These are phyloP conservation scores for Meyerozyma athensensis DNA, from an alignment of 1,139 yeast genomes.

Conservation along the genomic window DNA sequence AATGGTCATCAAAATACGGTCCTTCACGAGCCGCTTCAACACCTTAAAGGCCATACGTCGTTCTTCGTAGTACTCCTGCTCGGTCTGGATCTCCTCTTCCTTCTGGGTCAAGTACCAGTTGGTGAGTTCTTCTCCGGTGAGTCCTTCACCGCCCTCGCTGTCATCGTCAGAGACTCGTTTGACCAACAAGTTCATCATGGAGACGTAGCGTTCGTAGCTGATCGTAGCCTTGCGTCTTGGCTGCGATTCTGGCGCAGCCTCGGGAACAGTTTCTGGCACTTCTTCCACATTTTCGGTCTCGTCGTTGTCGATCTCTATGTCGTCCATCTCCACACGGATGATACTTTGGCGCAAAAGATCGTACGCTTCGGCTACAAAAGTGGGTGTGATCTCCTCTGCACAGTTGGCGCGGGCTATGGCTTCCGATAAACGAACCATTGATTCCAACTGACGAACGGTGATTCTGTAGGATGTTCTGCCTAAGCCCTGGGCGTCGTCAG, in stretches of 20 bases:
- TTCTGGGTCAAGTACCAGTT: constrained; percentile 78
- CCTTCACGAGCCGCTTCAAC: constrained; percentile 77
- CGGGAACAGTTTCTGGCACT: constrained; percentile 8
- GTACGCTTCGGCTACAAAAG: constrained; percentile 90
- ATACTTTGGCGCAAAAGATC: constrained; percentile 86
- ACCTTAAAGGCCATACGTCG: constrained; percentile 74
- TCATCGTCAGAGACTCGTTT: constrained; percentile 62
- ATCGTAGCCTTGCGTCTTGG: constrained; percentile 23
- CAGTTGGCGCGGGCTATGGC: constrained; percentile 98
- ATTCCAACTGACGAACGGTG: constrained; percentile 94
- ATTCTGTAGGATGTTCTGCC: constrained; percentile 87
- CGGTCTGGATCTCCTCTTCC: constrained; percentile 68
- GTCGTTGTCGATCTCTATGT: constrained; percentile 77
- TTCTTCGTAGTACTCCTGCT: constrained; percentile 68
- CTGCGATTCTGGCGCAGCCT: constrained; percentile 12
- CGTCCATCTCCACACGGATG: constrained; percentile 92
- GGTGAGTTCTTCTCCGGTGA: constrained; percentile 64
- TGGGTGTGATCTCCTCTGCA: constrained; percentile 80
- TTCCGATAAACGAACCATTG: constrained; percentile 87
- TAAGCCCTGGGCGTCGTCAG: constrained; percentile 88
- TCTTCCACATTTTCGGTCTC: constrained; percentile 31
- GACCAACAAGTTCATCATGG: constrained; percentile 78
- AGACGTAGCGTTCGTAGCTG: constrained; percentile 80
- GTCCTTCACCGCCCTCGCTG: constrained; percentile 53
- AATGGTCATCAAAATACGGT: constrained; percentile 78